Percentiles rank a stretch among this genome's conserved stretches.
Conservation (phyloP, 331 rosid species). For the Malus hybrid region DNA sequence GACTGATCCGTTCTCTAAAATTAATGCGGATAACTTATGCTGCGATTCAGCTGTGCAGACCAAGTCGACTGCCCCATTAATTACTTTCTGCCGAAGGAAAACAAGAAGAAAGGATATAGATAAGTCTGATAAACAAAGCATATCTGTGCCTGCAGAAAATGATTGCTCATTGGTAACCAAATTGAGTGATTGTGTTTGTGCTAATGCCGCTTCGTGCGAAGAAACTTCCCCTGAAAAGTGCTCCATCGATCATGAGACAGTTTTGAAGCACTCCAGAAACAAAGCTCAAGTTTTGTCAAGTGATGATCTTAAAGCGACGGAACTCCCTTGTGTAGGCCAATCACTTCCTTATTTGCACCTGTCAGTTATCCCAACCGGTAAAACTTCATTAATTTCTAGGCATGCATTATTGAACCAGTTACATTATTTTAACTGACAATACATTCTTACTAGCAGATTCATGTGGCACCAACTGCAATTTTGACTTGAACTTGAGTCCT, state of each 20-base stretch:
- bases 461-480: slow-evolving; percentile 22
- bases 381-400: background rate
- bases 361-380: slow-evolving; percentile 35
- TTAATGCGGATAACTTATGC: slow-evolving; percentile 16
- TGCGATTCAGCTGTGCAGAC: background rate
- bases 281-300: slow-evolving; percentile 9
- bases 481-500: slow-evolving; percentile 30
- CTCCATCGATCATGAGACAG: slow-evolving; percentile 21
- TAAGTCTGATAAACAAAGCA: slow-evolving; percentile 15
- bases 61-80: slow-evolving; percentile 20
- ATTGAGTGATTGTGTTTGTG: slow-evolving; percentile 29
- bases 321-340: background rate
- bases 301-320: slow-evolving; percentile 16
- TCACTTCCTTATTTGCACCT: slow-evolving; percentile 22
- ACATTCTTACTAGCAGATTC: slow-evolving; percentile 22
- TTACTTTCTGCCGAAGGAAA: slow-evolving; percentile 43
- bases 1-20: slow-evolving; percentile 21
- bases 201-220: slow-evolving; percentile 13
- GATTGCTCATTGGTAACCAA: slow-evolving; percentile 25
- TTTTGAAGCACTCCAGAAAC: slow-evolving; percentile 33
- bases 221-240: slow-evolving; percentile 13
- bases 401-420: background rate
- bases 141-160: slow-evolving; percentile 12
- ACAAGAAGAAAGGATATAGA: slow-evolving; percentile 34
- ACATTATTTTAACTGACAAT: background rate